These are phyloP conservation scores for Geotrichum fermentans DNA, from an alignment of 1,139 yeast species.

Conservation along the genomic window DNA sequence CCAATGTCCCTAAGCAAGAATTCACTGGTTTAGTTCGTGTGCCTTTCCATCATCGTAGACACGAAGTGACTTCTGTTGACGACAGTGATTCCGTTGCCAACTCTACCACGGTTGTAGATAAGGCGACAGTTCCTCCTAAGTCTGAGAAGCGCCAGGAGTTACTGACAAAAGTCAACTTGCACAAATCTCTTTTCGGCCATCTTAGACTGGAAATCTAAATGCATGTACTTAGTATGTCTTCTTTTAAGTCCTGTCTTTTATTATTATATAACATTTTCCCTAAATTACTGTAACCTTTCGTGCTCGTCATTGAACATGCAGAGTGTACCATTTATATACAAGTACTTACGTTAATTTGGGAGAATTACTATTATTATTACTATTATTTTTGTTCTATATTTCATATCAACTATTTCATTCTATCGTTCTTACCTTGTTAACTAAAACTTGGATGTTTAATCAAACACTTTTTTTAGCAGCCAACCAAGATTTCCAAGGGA, in stretches of 20 bases:
- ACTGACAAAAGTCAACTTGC: neutral
- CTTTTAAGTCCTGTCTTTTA: neutral
- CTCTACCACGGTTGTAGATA: neutral
- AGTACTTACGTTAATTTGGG: too few relatives aligned
- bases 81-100: neutral
- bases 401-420: too few relatives aligned
- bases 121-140: neutral
- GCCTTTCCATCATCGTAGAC: constrained; percentile 4
- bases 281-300: neutral
- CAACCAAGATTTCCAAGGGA: too few relatives aligned
- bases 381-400: too few relatives aligned
- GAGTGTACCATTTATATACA: too few relatives aligned
- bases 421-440: too few relatives aligned
- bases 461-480: too few relatives aligned
- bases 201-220: neutral
- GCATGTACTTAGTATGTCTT: neutral
- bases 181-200: neutral
- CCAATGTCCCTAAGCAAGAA: neutral
- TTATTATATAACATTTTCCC: neutral
- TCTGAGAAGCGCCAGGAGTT: neutral
- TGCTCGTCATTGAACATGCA: too few relatives aligned
- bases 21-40: constrained; percentile 3
- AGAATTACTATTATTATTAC: too few relatives aligned
- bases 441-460: too few relatives aligned
- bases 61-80: neutral